These are phyloP conservation scores for Hortiboletus campestris DNA, from an alignment of 768 basidiomycete genomes.

Conservation along the genomic window DNA sequence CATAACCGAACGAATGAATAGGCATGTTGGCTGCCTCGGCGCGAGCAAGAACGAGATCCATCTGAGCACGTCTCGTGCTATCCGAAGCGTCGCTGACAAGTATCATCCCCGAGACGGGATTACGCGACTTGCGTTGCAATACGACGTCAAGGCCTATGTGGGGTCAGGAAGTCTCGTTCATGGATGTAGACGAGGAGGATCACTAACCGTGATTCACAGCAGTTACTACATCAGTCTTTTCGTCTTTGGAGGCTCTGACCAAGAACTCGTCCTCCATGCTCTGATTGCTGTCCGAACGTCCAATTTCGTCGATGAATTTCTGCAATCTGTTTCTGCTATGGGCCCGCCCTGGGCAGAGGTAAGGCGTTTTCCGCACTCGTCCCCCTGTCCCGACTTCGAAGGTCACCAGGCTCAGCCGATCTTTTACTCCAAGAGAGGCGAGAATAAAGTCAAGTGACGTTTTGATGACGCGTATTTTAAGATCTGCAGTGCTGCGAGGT, in stretches of 20 bases:
- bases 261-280: conserved; percentile 62
- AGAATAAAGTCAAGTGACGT: conserved; percentile 85
- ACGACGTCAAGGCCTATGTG: conserved; percentile 82
- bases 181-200: neutral
- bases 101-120: conserved; percentile 87
- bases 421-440: conserved; percentile 69
- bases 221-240: conserved; percentile 96
- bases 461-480: conserved; percentile 89
- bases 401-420: conserved; percentile 87
- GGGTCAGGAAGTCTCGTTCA: neutral
- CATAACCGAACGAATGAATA: conserved; percentile 96
- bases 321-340: conserved; percentile 69
- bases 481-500: conserved; percentile 72
- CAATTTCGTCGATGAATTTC: conserved; percentile 76
- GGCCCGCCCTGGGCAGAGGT: conserved; percentile 67
- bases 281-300: conserved; percentile 37
- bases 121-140: conserved; percentile 89
- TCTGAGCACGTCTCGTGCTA: conserved; percentile 89
- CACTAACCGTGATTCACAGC: conserved; percentile 89
- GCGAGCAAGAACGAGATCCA: conserved; percentile 96
- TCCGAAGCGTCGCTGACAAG: conserved; percentile 93
- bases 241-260: conserved; percentile 77
- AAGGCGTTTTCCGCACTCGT: conserved; percentile 88
- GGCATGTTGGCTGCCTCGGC: conserved; percentile 96
- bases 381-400: conserved; percentile 88